Evolutionary conservation across 805 yeast species (phyloP), one percentile per base, ranked within the genome.

Genomic region (Clavispora santaluciae): DNA sequence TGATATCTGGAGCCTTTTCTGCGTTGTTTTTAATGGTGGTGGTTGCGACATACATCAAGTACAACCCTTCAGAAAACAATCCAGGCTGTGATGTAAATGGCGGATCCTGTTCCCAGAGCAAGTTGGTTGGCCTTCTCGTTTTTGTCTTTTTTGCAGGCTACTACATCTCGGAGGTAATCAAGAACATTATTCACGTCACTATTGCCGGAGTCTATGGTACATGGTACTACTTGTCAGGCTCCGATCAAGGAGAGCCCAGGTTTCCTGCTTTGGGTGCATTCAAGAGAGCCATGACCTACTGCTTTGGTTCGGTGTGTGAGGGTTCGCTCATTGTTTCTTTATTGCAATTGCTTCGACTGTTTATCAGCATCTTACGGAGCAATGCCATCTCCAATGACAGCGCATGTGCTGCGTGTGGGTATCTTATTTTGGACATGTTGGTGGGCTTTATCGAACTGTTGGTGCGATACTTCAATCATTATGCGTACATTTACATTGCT

Each of bases 271-370:
- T 81, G 45, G 89, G 93, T 2, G 82, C 96, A 2, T 78, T 89
- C 49, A 78, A 71, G 53, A 74, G 95, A 50, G 87, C 95, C 1
- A 61, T 86, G 61, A 84, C 95, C 3, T 84, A 81, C 57, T 86
- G 95, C 8, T 83, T 89, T 55, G 97, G 98, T 2, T 85, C 95
- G 2, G 83, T 90, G 41, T 84, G 95, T 58, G 84, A 86, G 56
- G 96, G 96, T 0, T 83, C 88, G 2, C 61, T 84, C 54, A 73
- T 84, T 57, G 85, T 85, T 29, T 78, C 87, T 0, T 46, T 87
- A 20, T 73, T 88, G 46, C 91, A 86, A 55, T 71, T 87, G 12
- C 47, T 85, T 33, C 75, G 79, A 45, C 81, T 78, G 38, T 55
- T 76, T 5, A 55, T 86, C 30, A 68, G 72, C 15, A 58, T 79